Evolutionary conservation across 352 stramenopile species (phyloP).

Genomic region (Pythium angustatum): DNA sequence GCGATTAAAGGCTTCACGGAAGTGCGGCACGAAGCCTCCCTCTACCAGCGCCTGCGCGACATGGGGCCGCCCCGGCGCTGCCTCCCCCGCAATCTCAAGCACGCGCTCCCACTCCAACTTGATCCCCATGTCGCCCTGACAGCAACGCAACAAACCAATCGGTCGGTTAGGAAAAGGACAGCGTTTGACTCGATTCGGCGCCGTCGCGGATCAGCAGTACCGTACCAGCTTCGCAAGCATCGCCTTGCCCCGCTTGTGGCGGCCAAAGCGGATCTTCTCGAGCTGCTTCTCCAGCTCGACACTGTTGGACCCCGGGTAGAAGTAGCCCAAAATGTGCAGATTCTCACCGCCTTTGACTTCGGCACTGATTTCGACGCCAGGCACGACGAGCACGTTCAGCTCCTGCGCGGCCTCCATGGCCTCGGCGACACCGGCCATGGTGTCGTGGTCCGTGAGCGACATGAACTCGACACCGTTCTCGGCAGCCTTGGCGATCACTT

Average conservation of each 20-base stretch:
- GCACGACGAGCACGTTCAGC: constrained; percentile 73
- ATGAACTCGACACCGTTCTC: constrained; percentile 81
- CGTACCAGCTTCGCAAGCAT: constrained; percentile 83
- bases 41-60: constrained; percentile 82
- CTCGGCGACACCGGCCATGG: constrained; percentile 78
- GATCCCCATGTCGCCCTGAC: constrained; percentile 79
- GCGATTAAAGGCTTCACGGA: constrained; percentile 77
- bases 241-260: constrained; percentile 78
- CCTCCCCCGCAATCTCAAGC: constrained; percentile 80
- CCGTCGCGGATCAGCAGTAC: neutral
- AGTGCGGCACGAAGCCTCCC: constrained; percentile 68
- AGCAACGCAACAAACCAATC: neutral
- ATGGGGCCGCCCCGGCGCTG: constrained; percentile 74
- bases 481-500: constrained; percentile 77
- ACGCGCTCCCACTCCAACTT: constrained; percentile 81
- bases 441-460: constrained; percentile 86
- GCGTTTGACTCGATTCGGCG: neutral
- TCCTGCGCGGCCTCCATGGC: constrained; percentile 64
- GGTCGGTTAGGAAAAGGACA: neutral
- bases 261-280: constrained; percentile 73
- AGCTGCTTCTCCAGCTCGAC: constrained; percentile 70
- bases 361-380: constrained; percentile 84
- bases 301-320: constrained; percentile 80
- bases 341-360: constrained; percentile 85
- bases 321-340: constrained; percentile 86